Evolutionary conservation across 176 grass and related monocot genomes (phyloP), one percentile per base, ranked within the genome.

Genomic region (Rhynchospora breviuscula): DNA sequence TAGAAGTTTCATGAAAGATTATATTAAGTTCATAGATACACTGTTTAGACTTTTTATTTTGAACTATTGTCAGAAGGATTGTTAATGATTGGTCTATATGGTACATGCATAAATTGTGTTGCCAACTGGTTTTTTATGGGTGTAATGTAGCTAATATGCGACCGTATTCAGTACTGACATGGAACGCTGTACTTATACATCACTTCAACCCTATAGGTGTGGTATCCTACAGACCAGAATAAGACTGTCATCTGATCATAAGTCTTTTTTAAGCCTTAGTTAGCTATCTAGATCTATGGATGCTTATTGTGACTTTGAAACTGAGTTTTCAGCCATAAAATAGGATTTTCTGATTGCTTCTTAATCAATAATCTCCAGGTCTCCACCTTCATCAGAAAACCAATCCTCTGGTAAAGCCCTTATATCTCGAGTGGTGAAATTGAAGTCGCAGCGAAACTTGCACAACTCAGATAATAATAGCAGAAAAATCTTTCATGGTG

Each of bases 391-490:
- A 80, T 79, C 81, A 63, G 91, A 89, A 71, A 88, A 85, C 78
- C 86, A 90, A 81, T 59, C 68, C 84, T 90, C 93, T 67, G 89
- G 84, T 62, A 93, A 95, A 87, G 52, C 82, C 86, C 86, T 89
- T 84, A 85, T 54, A 29, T 23, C 86, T 60, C 91, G 88, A 64
- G 84, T 81, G 86, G 94, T 90, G 63, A 93, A 91, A 73, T 91
- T 99, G 86, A 99, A 92, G 87, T 52, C 65, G 14, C 92, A 85
- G 43, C 76, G 84, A 40, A 40, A 40, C 53, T 90, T 80, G 12
- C 85, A 15, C 67, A 81, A 66, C 83, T 85, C 79, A 60, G 83
- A 90, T 77, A 90, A 86, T 86, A 89, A 57, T 80, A 74, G 67
- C 58, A 88, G 80, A 79, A 90, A 82, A 80, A 85, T 82, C 8